Evolutionary conservation across 2,329 filamentous ascomycete species (phyloP), one percentile per base, ranked within the genome.

Genomic region (Pseudogymnoascus sp.): DNA sequence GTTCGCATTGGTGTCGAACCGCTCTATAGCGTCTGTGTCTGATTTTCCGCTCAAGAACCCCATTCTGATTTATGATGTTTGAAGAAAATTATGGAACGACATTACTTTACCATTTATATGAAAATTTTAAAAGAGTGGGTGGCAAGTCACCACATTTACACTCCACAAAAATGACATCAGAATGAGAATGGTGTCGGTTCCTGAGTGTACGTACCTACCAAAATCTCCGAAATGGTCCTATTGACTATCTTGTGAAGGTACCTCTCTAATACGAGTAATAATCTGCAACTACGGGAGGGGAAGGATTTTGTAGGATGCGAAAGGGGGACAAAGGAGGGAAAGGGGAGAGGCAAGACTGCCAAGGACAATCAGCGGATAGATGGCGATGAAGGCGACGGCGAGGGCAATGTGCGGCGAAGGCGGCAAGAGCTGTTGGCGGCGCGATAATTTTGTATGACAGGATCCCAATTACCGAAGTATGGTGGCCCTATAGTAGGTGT

Each of bases 151-250:
- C 46, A 56, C 46, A 56, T 56, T 56, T 56, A 19, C 10, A 13
- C 4, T 56, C 46, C 46, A 56, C 46, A 56, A 56, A 56, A 33
- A 56, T 56, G 46, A 56, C 46, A 56, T 56, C 46, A 56, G 46
- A n/a, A 56, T 56, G n/a, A 10, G 29, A 19, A 33, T 33, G 7
- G n/a, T 56, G 29, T 56, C n/a, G 46, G 46, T 56, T 56, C 46
- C 46, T 56, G 46, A 56, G n/a, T 56, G 4, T 33, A 56, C 46
- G 46, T 56, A 56, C 29, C 46, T 42, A 29, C 3, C 10, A 19
- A 33, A 7, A 6, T 19, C 26, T 33, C 46, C 46, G 29, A 56
- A 31, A 33, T 13, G 11, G 11, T 10, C 46, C 26, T 33, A 56
- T 53, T 26, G 19, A 11, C 46, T 33, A 6, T 56, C 46, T 19